Evolutionary conservation across 2,329 filamentous ascomycete species (phyloP).

Genomic region (Dothideomycetidae sp.): DNA sequence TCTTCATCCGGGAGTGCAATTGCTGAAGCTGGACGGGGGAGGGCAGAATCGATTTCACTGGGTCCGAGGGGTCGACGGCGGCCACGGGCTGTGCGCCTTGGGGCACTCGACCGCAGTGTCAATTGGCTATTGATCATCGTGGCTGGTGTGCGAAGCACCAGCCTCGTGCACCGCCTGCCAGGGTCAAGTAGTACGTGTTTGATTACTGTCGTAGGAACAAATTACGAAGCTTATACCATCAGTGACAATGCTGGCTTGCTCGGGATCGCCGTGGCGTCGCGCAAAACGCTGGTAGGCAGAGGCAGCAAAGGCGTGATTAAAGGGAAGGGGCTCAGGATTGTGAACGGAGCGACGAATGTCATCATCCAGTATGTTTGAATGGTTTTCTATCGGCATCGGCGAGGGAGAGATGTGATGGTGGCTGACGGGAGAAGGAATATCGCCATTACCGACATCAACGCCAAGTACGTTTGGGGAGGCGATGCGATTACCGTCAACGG

Average conservation of each 20-base stretch:
- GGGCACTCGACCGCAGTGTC: constrained; percentile 38
- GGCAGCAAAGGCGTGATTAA: constrained; percentile 24
- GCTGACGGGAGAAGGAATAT: no score
- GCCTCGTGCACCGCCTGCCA: constrained; percentile 13
- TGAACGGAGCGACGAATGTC: constrained; percentile 22
- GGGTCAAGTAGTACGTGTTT: constrained; percentile 16
- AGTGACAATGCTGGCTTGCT: constrained; percentile 40
- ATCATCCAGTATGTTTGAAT: constrained; percentile 21
- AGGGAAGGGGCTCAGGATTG: constrained; percentile 26
- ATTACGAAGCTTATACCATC: constrained; percentile 23
- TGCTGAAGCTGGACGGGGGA: no score
- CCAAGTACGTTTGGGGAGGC: constrained; percentile 21
- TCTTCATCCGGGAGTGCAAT: no score
- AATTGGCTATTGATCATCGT: constrained; percentile 46
- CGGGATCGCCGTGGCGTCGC: constrained; percentile 24
- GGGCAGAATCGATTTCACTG: constrained; percentile 38
- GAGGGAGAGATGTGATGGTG: no score
- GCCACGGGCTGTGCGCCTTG: constrained; percentile 43
- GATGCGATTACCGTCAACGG: constrained; percentile 20
- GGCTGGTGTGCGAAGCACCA: constrained; percentile 35
- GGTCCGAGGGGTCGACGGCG: constrained; percentile 37
- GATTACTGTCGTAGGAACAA: neutral
- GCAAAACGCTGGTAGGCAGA: constrained; percentile 27
- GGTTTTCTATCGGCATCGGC: neutral
- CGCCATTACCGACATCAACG: constrained; percentile 21